phyloP scores from a whole-genome alignment of 257 asterid genomes.

The Craterostigma plantagineum region DNA sequence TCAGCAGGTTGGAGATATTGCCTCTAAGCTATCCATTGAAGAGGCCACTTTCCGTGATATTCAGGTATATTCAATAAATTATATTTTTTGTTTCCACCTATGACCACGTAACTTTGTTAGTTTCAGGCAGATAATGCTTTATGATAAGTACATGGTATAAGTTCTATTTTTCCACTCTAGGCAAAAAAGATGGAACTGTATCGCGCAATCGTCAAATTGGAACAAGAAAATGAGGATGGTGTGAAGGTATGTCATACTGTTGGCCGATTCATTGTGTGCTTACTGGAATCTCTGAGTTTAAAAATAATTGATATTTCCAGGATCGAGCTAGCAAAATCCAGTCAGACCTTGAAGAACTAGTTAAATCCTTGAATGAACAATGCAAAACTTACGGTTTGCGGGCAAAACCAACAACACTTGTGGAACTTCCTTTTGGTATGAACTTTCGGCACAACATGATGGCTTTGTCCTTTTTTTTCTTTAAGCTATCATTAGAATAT shows the following conservation, averaged over 20 bases:
- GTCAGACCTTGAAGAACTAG: conserved; percentile 68
- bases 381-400: conserved; percentile 95
- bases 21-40: conserved; percentile 80
- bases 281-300: conserved; percentile 9
- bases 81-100: conserved; percentile 1
- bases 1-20: conserved; percentile 83
- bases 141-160: conserved; percentile 5
- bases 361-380: conserved; percentile 67
- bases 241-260: conserved; percentile 37
- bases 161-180: conserved; percentile 20
- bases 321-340: conserved; percentile 59
- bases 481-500: conserved; percentile 5
- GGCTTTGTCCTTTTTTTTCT: conserved; percentile 1
- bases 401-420: conserved; percentile 68
- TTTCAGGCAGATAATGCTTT: conserved; percentile 12
- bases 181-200: conserved; percentile 92
- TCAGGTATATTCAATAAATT: conserved; percentile 40
- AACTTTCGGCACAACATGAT: conserved; percentile 2
- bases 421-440: conserved; percentile 86
- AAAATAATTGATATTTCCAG: conserved; percentile 16
- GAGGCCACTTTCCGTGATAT: conserved; percentile 94
- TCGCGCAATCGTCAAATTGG: conserved; percentile 65
- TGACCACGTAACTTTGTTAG: conserved; percentile 8
- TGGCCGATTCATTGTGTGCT: conserved; percentile 9
- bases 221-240: conserved; percentile 54